Conservation (phyloP, 2,329 filamentous ascomycete genomes). For the Arthrobotrys sphaeroides region DNA sequence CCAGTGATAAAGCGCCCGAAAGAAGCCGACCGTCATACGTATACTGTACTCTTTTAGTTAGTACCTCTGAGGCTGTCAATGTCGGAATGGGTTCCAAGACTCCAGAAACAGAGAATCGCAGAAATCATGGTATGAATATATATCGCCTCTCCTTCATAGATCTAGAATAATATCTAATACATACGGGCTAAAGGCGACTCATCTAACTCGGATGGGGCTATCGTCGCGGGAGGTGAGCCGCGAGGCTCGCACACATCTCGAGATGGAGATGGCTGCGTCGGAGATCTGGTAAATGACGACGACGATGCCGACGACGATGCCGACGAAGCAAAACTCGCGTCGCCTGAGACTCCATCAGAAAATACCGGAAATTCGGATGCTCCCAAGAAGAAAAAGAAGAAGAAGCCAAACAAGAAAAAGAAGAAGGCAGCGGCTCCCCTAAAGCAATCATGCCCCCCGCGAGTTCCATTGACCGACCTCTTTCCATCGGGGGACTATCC, state of each 20-base stretch:
- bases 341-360: conserved; percentile 2
- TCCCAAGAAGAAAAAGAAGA: conserved; percentile 77
- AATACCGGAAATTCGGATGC: background rate
- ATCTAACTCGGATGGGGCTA: background rate
- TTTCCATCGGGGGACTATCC: conserved; percentile 79
- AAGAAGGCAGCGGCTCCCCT: conserved; percentile 71
- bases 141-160: background rate
- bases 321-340: background rate
- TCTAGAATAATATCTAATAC: background rate
- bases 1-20: too few species aligned
- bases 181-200: conserved; percentile 13
- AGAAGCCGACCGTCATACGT: too few species aligned
- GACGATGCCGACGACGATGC: conserved; percentile 27
- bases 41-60: too few species aligned
- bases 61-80: conserved; percentile 15
- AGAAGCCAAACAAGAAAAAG: conserved; percentile 80
- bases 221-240: conserved; percentile 13
- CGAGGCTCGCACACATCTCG: conserved; percentile 37
- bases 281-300: conserved; percentile 21
- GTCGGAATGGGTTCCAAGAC: conserved; percentile 48
- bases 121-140: conserved; percentile 28
- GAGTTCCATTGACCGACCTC: conserved; percentile 74
- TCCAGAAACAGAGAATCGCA: conserved; percentile 18
- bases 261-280: conserved; percentile 44
- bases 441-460: conserved; percentile 73